Evolutionary conservation across 2,329 filamentous ascomycete genomes (phyloP), one percentile per base, ranked within the genome.

Genomic region (Phialophora tarda): DNA sequence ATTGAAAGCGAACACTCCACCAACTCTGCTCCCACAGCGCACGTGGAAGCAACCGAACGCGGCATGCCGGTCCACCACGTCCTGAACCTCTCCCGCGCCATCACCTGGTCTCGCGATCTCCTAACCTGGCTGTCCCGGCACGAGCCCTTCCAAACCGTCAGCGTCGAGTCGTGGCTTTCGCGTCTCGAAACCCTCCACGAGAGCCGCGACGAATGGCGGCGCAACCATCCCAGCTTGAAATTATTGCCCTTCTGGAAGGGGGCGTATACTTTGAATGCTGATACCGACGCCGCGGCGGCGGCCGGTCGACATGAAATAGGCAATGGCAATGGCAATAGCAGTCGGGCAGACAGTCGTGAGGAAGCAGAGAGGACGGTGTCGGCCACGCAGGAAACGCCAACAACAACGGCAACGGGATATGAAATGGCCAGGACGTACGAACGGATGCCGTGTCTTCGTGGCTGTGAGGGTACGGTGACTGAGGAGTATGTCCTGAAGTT

Each of bases 221-320:
- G 85, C 73, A 80, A 82, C 28, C 80, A 85, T 73, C 80, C 82
- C 69, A 80, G 77, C 60, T 73, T 80, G 71, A 82, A 81, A 60
- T 74, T 86, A 53, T 70, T 86, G 32, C 81, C 80, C 4, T 73
- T 84, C 38, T 87, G 84, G 84, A 81, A 80, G 70, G 74, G 76
- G 59, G 77, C 75, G 3, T 84, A 82, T 72, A 72, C 38, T 32
- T 58, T 30, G 17, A 6, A 24, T 3, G 5, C 3, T 12, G 4
- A 3, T 34, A 12, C 32, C 32, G 32, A 34, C 10, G 10, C 32
- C 1, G 10, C 32, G 10, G 30, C 30, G 7, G 7, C 30, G 30
- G 44, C 1, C 10, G 26, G 44, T 28, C 21, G 26, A 60, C 17
- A 28, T 10, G 50, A 14, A 28, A 53, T 34, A 11, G 10, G 10